phyloP scores from a whole-genome alignment of 768 basidiomycete species.

The Panaeolus papilionaceus region DNA sequence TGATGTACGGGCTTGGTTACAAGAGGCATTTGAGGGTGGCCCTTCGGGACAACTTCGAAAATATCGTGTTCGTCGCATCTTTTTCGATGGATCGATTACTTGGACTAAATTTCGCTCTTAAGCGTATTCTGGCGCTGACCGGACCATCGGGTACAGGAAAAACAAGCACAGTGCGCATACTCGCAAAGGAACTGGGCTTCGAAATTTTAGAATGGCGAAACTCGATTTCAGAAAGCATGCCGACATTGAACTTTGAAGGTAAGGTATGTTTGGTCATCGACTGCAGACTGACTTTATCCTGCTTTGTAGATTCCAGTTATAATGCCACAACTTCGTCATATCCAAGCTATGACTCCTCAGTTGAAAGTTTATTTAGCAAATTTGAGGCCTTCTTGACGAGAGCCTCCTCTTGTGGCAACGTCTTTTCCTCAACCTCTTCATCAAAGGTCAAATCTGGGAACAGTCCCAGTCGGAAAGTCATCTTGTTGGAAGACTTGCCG shows the following conservation, averaged over 20 bases:
- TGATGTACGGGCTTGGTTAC: slow-evolving; percentile 77
- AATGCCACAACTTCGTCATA: slow-evolving; percentile 14
- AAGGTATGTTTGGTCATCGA: neutral
- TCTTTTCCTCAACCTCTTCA: slow-evolving; percentile 43
- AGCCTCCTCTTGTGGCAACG: slow-evolving; percentile 62
- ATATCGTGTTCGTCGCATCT: slow-evolving; percentile 65
- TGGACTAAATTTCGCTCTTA: neutral
- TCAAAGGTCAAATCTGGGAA: slow-evolving; percentile 21
- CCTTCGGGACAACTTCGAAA: slow-evolving; percentile 67
- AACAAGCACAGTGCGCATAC: slow-evolving; percentile 81
- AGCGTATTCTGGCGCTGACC: slow-evolving; percentile 86
- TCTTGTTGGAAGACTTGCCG: slow-evolving; percentile 90
- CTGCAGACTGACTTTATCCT: neutral
- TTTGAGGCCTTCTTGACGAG: slow-evolving; percentile 79
- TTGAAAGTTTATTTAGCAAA: slow-evolving; percentile 64
- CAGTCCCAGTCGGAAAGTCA: slow-evolving; percentile 53
- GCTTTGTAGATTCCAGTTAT: slow-evolving; percentile 1
- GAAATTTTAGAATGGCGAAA: slow-evolving; percentile 91
- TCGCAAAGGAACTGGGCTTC: slow-evolving; percentile 76
- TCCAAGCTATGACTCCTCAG: slow-evolving; percentile 33
- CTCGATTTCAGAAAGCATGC: slow-evolving; percentile 36
- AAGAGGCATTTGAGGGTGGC: slow-evolving; percentile 74
- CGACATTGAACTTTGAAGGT: neutral
- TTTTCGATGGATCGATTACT: neutral
- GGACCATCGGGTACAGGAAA: slow-evolving; percentile 93